Conservation (phyloP, 352 stramenopile species). For the Globisporangium recalcitrans region DNA sequence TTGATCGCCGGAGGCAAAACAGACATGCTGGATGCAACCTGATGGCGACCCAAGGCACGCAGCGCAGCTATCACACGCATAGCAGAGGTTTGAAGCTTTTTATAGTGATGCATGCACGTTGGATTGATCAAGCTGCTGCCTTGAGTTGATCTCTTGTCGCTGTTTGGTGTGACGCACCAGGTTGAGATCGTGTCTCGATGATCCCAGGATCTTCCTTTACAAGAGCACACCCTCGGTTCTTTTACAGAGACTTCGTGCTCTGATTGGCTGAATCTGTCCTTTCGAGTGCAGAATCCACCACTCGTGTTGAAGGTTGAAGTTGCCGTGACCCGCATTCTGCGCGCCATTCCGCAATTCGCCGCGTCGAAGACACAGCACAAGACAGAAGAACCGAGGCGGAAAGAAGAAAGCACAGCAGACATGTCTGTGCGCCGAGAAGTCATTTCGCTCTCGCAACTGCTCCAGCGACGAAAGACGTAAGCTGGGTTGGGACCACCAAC, state of each 20-base stretch:
- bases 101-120: constrained; percentile 6
- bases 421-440: constrained; percentile 70
- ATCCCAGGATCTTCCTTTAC: constrained; percentile 7
- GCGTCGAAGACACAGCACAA: background rate
- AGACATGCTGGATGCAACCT: background rate
- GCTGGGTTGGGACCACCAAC: no score
- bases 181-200: background rate
- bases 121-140: no score
- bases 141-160: no score
- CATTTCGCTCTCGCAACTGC: constrained; percentile 66
- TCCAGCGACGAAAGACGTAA: constrained; percentile 45
- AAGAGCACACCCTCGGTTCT: constrained; percentile 1
- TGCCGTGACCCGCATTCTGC: constrained; percentile 8
- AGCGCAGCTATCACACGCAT: background rate
- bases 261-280: constrained; percentile 9
- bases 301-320: constrained; percentile 11
- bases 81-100: background rate
- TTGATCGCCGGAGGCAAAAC: background rate
- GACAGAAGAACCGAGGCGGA: background rate
- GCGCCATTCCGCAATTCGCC: constrained; percentile 8
- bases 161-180: background rate
- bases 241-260: constrained; percentile 7
- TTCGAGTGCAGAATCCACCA: constrained; percentile 6
- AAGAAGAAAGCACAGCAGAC: background rate
- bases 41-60: background rate